A percentile compares a stretch with the other conserved stretches of the same genome.
Evolutionary conservation across 306 rosid species (phyloP).

Genomic region (Pterocarpus santalinus): DNA sequence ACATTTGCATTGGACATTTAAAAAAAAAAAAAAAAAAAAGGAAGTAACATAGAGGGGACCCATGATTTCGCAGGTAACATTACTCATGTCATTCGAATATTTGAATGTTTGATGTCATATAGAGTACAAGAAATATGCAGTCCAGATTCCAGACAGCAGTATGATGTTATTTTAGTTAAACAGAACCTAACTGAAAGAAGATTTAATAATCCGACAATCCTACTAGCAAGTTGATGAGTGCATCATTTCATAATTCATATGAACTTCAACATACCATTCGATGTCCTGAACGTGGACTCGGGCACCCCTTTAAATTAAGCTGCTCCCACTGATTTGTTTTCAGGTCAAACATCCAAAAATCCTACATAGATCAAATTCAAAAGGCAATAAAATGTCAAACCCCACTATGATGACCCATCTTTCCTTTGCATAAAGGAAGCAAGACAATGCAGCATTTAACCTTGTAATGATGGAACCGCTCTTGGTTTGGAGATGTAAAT

Average conservation of each 20-base stretch:
- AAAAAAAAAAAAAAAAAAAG: neutral
- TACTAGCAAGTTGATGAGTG: neutral
- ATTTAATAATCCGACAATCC: slow-evolving; percentile 15
- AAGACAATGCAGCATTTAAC: slow-evolving; percentile 48
- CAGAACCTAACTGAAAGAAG: slow-evolving; percentile 3
- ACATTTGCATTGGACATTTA: slow-evolving; percentile 25
- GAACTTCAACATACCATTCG: slow-evolving; percentile 77
- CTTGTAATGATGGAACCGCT: slow-evolving; percentile 99
- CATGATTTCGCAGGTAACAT: slow-evolving; percentile 4
- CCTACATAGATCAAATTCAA: slow-evolving; percentile 57
- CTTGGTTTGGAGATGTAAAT: slow-evolving; percentile 97
- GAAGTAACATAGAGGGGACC: neutral
- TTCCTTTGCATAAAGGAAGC: slow-evolving; percentile 34
- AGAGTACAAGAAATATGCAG: neutral
- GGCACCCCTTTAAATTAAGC: slow-evolving; percentile 86
- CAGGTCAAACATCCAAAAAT: slow-evolving; percentile 95
- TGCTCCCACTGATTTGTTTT: slow-evolving; percentile 99
- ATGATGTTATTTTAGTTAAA: neutral
- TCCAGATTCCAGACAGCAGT: neutral
- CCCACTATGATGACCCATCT: slow-evolving; percentile 11
- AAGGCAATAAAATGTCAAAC: slow-evolving; percentile 42
- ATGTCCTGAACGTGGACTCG: slow-evolving; percentile 98
- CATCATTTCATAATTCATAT: slow-evolving; percentile 19
- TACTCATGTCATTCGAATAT: neutral
- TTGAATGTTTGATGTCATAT: too few species aligned